A percentile compares a stretch with the other conserved stretches of the same genome.
phyloP scores from a whole-genome alignment of 768 basidiomycete genomes.

The Trametopsis cervina region DNA sequence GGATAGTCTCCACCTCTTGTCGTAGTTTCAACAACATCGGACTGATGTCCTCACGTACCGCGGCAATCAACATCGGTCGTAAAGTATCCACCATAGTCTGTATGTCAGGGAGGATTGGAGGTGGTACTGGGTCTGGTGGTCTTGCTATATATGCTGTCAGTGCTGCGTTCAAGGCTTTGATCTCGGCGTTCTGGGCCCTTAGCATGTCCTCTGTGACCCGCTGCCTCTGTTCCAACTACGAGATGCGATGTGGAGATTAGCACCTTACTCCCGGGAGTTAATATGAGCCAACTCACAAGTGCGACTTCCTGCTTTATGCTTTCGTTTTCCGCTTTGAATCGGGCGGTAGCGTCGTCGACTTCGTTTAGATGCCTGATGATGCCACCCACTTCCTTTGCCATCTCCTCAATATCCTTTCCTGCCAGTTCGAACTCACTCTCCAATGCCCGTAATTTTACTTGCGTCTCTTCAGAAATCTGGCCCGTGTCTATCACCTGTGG shows the following conservation, averaged over 20 bases:
- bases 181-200: slow-evolving; percentile 6
- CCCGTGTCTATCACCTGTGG: background rate
- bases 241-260: no score
- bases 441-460: slow-evolving; percentile 1
- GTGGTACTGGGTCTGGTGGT: slow-evolving; percentile 6
- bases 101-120: slow-evolving; percentile 9
- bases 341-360: slow-evolving; percentile 1
- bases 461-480: slow-evolving; percentile 6
- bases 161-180: slow-evolving; percentile 17
- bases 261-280: no score
- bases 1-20: slow-evolving; percentile 11
- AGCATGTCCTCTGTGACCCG: slow-evolving; percentile 5
- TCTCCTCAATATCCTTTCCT: slow-evolving; percentile 3
- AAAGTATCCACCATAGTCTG: slow-evolving; percentile 13
- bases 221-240: slow-evolving; percentile 14
- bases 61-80: slow-evolving; percentile 11
- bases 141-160: slow-evolving; percentile 13
- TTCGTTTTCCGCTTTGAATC: slow-evolving; percentile 17
- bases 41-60: slow-evolving; percentile 15
- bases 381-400: slow-evolving; percentile 6
- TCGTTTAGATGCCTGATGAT: background rate
- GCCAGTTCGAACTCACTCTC: slow-evolving; percentile 2
- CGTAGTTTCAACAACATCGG: slow-evolving; percentile 14
- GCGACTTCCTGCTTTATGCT: slow-evolving; percentile 11
- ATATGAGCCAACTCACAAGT: slow-evolving; percentile 20